Percentiles rank a stretch among this genome's conserved stretches.
Conservation (phyloP, 2,329 filamentous ascomycete genomes). For the Cladosporium sp. region DNA sequence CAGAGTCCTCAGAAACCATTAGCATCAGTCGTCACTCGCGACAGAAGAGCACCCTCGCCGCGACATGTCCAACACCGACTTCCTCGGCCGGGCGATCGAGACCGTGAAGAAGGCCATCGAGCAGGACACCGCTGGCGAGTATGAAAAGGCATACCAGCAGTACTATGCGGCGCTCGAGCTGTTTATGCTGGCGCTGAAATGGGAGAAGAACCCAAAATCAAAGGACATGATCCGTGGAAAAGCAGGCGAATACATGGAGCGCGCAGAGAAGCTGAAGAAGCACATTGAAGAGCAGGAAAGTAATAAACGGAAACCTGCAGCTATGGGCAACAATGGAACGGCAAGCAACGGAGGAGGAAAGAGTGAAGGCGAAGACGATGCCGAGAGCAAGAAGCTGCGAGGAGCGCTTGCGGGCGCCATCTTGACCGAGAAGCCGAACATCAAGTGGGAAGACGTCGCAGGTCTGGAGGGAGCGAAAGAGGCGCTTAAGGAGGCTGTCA, state of each 20-base stretch:
- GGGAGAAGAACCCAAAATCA: constrained; percentile 97
- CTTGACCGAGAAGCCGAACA: constrained; percentile 89
- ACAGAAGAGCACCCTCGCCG: neutral
- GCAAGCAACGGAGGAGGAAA: constrained; percentile 64
- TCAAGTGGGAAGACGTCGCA: constrained; percentile 97
- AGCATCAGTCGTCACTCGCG: neutral
- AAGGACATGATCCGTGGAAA: constrained; percentile 98
- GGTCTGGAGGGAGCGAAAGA: constrained; percentile 94
- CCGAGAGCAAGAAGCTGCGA: constrained; percentile 92
- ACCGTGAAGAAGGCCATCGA: constrained; percentile 98
- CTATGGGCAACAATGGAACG: constrained; percentile 71
- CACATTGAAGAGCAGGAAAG: constrained; percentile 75
- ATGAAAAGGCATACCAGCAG: constrained; percentile 92
- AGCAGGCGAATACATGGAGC: constrained; percentile 96
- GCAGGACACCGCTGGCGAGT: constrained; percentile 90
- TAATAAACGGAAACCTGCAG: constrained; percentile 66
- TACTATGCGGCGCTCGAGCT: constrained; percentile 97
- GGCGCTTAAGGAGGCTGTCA: constrained; percentile 94
- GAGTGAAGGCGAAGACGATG: constrained; percentile 58
- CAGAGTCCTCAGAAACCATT: neutral
- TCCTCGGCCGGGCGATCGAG: constrained; percentile 93
- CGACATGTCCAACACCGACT: constrained; percentile 91
- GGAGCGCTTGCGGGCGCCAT: constrained; percentile 90
- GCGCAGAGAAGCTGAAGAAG: constrained; percentile 94
- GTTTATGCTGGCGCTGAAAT: constrained; percentile 98